Base-by-base conservation (phyloP, 179 eudicot genomes). In the Silene vulgaris region DNA sequence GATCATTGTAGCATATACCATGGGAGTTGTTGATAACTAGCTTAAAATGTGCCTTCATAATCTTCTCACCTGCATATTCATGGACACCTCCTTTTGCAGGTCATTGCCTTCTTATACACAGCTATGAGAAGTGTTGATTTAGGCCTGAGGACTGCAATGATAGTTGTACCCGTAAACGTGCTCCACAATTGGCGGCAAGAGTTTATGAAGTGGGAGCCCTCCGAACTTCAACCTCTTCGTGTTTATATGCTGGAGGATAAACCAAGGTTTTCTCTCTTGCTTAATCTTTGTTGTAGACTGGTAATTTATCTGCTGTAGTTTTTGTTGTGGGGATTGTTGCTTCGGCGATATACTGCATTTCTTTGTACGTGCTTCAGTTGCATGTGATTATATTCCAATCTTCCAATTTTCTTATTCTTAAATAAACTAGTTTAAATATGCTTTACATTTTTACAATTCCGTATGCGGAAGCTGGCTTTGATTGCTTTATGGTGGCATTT, bases 171-270 rank as follows among this genome's bases (percentile, higher is more conserved):
- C 32, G 98, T 96, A 61, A 96, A 89, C 85, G 99, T 96, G 75
- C 82, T 93, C 69, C 98, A 96, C 85, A 96, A 96, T 82, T 96
- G 99, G 99, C 84, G 91, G 85, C 87, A 86, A 71, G 99, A 96
- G 84, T 96, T 96, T 75, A 80, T 54, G 45, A 93, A 91, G 84
- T 96, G 99, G 99, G 81, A 81, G 74, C 99, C 99, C 57, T 74
- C 82, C 17, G 99, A 96, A 81, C 77, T 88, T 40, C 90, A 93
- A 85, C 87, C 97, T 71, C 88, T 96, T 71, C 97, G 98, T 52
- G 87, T 91, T 67, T 96, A 83, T 78, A 93, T 96, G 99, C 84
- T 96, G 71, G 91, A 90, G 73, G 98, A 91, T 79, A 92, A 83
- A 80, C 81, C 96, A 83, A 96, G 98, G 99, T 94, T 74, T 74